These are phyloP conservation scores for Ophiostoma tasmaniense DNA, from an alignment of 2,329 filamentous ascomycete species.

Conservation along the genomic window DNA sequence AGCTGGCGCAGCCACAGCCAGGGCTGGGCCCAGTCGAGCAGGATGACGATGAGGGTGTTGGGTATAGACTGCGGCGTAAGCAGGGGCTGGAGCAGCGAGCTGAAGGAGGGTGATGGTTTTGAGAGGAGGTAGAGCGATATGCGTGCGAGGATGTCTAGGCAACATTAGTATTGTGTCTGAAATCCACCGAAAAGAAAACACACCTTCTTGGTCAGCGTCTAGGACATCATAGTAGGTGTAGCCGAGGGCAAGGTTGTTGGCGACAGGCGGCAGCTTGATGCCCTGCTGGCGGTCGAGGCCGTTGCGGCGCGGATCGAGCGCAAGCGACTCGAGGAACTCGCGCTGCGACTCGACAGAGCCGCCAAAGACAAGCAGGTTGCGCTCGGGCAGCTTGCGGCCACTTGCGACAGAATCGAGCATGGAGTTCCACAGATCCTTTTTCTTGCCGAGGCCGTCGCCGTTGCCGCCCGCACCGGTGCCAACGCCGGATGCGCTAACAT, in stretches of 20 bases:
- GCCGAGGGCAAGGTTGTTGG: conserved; percentile 84
- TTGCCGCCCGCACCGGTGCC: conserved; percentile 31
- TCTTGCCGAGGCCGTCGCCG: conserved; percentile 33
- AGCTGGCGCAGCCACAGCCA: conserved; percentile 88
- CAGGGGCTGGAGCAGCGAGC: conserved; percentile 72
- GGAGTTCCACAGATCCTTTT: conserved; percentile 88
- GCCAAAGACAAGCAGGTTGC: conserved; percentile 80
- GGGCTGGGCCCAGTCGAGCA: conserved; percentile 93
- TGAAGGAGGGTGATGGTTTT: conserved; percentile 75
- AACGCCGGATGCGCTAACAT: conserved; percentile 4
- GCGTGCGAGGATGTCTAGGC: conserved; percentile 75
- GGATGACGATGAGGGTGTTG: conserved; percentile 77
- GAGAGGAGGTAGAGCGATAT: conserved; percentile 83
- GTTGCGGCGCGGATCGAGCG: conserved; percentile 44
- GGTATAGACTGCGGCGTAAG: conserved; percentile 76
- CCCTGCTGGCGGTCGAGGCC: conserved; percentile 39
- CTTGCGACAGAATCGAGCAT: conserved; percentile 87
- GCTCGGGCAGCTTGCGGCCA: conserved; percentile 82
- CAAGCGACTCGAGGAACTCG: conserved; percentile 66
- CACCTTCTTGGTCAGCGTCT: conserved; percentile 90
- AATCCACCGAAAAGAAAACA: conserved; percentile 27
- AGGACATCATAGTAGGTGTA: conserved; percentile 95
- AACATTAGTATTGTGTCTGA: no score
- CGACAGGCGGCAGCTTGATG: conserved; percentile 63
- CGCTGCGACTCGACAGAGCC: conserved; percentile 74